Conservation (phyloP, 129 eudicot genomes). For the Lonicera japonica region DNA sequence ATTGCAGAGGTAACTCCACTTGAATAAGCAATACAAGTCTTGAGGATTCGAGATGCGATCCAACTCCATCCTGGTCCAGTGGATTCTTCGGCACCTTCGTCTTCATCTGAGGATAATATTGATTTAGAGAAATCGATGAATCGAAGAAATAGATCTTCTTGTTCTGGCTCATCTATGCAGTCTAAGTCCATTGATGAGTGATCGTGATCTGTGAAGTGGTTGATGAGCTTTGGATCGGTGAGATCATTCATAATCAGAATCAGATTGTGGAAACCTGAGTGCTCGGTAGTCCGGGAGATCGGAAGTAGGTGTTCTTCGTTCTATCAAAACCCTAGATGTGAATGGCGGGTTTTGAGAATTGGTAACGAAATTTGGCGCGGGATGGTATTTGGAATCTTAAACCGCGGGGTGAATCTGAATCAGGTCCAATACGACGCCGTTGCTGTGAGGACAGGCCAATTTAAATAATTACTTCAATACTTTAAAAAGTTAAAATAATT, state of each 20-base stretch:
- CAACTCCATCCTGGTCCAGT: conserved; percentile 73
- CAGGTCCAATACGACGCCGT: too few species aligned
- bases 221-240: conserved; percentile 1
- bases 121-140: conserved; percentile 77
- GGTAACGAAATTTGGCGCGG: not conserved
- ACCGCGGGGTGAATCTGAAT: too few species aligned
- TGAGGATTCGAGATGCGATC: conserved; percentile 73
- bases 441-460: too few species aligned
- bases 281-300: too few species aligned
- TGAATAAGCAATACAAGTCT: conserved; percentile 75
- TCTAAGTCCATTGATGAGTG: conserved; percentile 48
- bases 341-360: not conserved
- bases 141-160: conserved; percentile 51
- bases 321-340: not conserved
- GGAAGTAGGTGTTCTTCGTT: too few species aligned
- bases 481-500: too few species aligned
- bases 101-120: conserved; percentile 37
- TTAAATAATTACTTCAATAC: too few species aligned
- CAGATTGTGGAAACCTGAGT: not conserved
- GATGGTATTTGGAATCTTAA: not conserved
- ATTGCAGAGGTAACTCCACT: conserved; percentile 96
- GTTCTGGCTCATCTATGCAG: conserved; percentile 15
- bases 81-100: conserved; percentile 22
- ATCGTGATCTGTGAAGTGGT: conserved; percentile 11
- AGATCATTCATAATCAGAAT: not conserved